Conservation (phyloP, 768 basidiomycete species). For the Trametes sanguinea region DNA sequence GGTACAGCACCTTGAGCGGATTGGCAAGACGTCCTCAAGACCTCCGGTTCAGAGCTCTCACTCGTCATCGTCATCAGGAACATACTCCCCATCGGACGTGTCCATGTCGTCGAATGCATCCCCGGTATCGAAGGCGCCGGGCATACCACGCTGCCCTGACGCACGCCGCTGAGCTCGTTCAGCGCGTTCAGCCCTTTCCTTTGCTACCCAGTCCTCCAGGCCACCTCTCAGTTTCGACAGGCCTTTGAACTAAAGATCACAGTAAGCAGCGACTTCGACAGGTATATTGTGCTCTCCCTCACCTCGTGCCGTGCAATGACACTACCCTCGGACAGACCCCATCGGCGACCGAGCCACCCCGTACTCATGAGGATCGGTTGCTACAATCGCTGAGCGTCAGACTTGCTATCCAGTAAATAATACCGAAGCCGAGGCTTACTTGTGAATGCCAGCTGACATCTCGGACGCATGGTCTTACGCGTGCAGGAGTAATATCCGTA, state of each 20-base stretch:
- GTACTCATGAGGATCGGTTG: conserved; percentile 92
- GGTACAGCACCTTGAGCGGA: background rate
- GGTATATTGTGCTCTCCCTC: background rate
- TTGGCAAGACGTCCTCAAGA: background rate
- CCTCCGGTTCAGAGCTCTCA: background rate
- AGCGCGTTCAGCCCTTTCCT: conserved; percentile 38
- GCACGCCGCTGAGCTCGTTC: conserved; percentile 27
- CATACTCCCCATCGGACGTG: conserved; percentile 9
- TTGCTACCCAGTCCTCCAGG: conserved; percentile 79
- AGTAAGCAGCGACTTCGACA: background rate
- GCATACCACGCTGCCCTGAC: conserved; percentile 20
- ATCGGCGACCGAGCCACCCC: conserved; percentile 69
- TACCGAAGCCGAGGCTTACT: conserved; percentile 39
- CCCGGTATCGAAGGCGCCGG: conserved; percentile 20
- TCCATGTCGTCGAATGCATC: conserved; percentile 3
- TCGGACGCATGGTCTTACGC: conserved; percentile 62
- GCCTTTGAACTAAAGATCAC: conserved; percentile 71
- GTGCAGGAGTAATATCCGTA: conserved; percentile 31
- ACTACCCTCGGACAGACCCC: conserved; percentile 54
- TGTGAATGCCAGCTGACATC: conserved; percentile 95
- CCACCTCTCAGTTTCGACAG: conserved; percentile 65
- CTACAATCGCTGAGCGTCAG: conserved; percentile 34
- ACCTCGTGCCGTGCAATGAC: conserved; percentile 84
- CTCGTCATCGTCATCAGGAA: background rate
- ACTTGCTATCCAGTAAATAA: background rate